Evolutionary conservation across 176 grass and related monocot species (phyloP), one percentile per base, ranked within the genome.

Genomic region (Cymbopogon citratus): DNA sequence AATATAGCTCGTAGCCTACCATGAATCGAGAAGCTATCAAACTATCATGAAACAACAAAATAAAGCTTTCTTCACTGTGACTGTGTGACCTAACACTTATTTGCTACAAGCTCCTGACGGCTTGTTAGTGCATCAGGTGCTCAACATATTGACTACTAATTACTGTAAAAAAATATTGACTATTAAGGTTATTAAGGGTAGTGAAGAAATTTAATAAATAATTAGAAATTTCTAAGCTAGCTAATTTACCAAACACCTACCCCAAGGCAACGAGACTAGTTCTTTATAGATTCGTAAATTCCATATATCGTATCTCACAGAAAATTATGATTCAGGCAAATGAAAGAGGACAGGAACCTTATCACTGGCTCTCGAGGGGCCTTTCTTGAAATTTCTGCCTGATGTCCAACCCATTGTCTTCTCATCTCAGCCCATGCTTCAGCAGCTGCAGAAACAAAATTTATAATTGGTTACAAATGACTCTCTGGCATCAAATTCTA

Each of bases 341-440:
- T 64, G 54, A 71, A 70, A 77, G 28, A 85, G 16, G 71, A 75
- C 39, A 24, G 34, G 63, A 67, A 97, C 94, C 89, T 97, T 88
- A 97, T 94, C 68, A 82, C 88, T 74, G 94, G 85, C 72, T 97
- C 91, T 82, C 15, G 82, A 85, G 89, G 76, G 66, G 87, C 12
- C 64, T 67, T 86, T 81, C 81, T 83, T 19, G 83, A 52, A 91
- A 79, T 80, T 16, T 87, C 81, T 41, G 69, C 21, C 73, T 83
- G 77, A 80, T 92, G 91, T 61, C 94, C 91, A 79, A 90, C 62
- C 94, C 94, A 94, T 84, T 94, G 82, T 76, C 75, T 87, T 87
- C 94, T 86, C 80, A 88, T 87, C 73, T 97, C 94, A 66, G 89
- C 75, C 94, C 94, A 97, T 77, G 80, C 87, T 79, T 90, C 79